Percentiles rank a stretch among this genome's conserved stretches.
These are phyloP conservation scores for Eimeria praecox DNA, from an alignment of 169 alveolate genomes.

Conservation along the genomic window DNA sequence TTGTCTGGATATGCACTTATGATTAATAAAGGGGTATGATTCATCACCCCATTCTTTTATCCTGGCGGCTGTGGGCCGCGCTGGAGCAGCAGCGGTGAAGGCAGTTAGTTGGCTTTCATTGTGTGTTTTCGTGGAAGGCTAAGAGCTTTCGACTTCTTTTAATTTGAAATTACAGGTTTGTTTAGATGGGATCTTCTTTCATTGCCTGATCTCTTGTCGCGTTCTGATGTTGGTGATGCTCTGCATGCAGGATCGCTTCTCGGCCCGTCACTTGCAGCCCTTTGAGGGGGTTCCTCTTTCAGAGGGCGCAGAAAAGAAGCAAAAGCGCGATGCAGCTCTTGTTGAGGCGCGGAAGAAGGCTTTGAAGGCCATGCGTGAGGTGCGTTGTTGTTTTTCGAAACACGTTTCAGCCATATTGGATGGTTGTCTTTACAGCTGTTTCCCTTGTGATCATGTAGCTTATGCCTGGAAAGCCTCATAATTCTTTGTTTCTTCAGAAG, in stretches of 20 bases:
- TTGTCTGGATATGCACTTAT: not conserved
- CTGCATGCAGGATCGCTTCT: slow-evolving; percentile 73
- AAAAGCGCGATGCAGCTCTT: slow-evolving; percentile 82
- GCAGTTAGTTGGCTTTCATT: not conserved
- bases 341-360: slow-evolving; percentile 78
- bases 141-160: not conserved
- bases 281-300: slow-evolving; percentile 82
- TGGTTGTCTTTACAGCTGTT: no score
- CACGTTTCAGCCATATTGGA: no score
- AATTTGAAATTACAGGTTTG: not conserved
- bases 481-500: slow-evolving; percentile 24
- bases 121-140: not conserved
- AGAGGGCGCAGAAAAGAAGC: slow-evolving; percentile 82
- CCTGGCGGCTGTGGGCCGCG: not conserved
- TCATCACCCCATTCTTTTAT: not conserved
- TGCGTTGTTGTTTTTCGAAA: not conserved
- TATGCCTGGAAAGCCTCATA: no score
- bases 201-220: not conserved
- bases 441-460: no score
- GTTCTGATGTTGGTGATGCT: not conserved
- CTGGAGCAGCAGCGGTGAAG: not conserved
- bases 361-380: slow-evolving; percentile 72
- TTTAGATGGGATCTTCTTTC: not conserved
- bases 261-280: slow-evolving; percentile 76
- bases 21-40: not conserved